phyloP scores from a whole-genome alignment of 208 protist species.

The Wallacemonas sp. region DNA sequence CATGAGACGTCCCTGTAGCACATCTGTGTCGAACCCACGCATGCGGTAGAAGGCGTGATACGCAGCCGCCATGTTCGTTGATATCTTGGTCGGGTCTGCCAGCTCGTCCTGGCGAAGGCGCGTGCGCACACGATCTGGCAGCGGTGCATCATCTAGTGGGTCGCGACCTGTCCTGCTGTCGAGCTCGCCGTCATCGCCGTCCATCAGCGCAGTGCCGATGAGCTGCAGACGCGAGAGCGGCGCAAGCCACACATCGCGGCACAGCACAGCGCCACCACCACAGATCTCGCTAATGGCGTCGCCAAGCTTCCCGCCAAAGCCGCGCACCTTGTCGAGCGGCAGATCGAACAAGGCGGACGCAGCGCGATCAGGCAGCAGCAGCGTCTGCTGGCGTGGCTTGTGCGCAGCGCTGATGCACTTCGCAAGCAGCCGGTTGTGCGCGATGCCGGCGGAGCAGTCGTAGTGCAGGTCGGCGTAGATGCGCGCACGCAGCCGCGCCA shows the following conservation, averaged over 20 bases:
- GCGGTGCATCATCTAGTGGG: neutral
- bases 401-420: slow-evolving; percentile 79
- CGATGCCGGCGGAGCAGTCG: slow-evolving; percentile 86
- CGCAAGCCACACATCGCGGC: slow-evolving; percentile 60
- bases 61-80: neutral
- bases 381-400: slow-evolving; percentile 88
- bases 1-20: neutral
- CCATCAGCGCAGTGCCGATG: neutral
- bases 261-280: slow-evolving; percentile 34
- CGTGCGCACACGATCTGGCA: neutral
- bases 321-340: slow-evolving; percentile 54
- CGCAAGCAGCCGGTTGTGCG: slow-evolving; percentile 81
- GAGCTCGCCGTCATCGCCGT: neutral
- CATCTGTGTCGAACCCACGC: slow-evolving; percentile 41
- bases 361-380: slow-evolving; percentile 62
- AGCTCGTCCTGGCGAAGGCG: neutral
- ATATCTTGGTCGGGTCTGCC: neutral
- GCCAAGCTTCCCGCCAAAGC: slow-evolving; percentile 85
- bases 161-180: neutral
- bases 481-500: slow-evolving; percentile 49
- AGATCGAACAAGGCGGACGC: slow-evolving; percentile 62
- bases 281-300: slow-evolving; percentile 38
- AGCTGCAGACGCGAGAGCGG: slow-evolving; percentile 21
- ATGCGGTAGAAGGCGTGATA: slow-evolving; percentile 38
- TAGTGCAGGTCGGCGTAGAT: slow-evolving; percentile 74